Evolutionary conservation across 306 rosid genomes (phyloP), one percentile per base, ranked within the genome.

Genomic region (Cotoneaster glaucophyllus): DNA sequence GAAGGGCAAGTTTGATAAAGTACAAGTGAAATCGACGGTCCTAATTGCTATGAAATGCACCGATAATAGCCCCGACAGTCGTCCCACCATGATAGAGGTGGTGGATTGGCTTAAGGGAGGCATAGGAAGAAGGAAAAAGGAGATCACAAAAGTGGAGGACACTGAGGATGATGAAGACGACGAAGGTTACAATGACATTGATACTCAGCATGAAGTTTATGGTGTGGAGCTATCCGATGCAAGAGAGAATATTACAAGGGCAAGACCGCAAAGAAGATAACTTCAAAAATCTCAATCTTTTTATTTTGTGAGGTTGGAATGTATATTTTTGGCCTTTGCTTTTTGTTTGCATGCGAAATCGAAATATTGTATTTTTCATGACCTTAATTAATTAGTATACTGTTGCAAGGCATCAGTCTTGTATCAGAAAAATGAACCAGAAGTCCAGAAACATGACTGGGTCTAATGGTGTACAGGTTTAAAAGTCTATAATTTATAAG

Each of bases 71-170:
- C 86, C 90, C 0, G 89, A 88, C 57, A 86, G 69, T 74, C 63
- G 89, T 61, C 96, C 97, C 1, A 84, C 77, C 61, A 90, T 93
- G 93, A 68, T 13, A 13, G 83, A 87, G 50, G 91, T 93, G 39
- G 91, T 80, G 69, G 85, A 81, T 24, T 87, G 86, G 93, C 91
- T 93, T 6, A 88, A 84, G 50, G 39, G 34, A 31, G 82, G 68
- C 17, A 50, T 65, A 3, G 69, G 68, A 26, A 73, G 58, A 70
- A 77, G 64, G 75, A 80, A 72, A 19, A 28, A 77, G 24, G 79
- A 74, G 69, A 71, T 67, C 11, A 43, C 74, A 32, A 31, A 9
- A 72, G 22, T 79, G 21, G 65, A 69, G 10, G 69, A 84, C 63
- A 80, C 5, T 6, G 70, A 41, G 26, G 65, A 84, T 5, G 77